phyloP scores from a whole-genome alignment of 345 rosid species.

The Brassica napus region Da-Ae NC_063447.1:45729501-45730000 shows the following conservation, averaged over 20 bases:
- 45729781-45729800: constrained; percentile 99
- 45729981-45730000: constrained; percentile 92
- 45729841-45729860: not conserved
- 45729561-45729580: constrained; percentile 93
- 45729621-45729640: constrained; percentile 55
- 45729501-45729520: constrained; percentile 70
- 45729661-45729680: not conserved
- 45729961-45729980: constrained; percentile 95
- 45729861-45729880: constrained; percentile 11
- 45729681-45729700: not conserved
- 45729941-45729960: constrained; percentile 98
- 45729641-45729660: not conserved
- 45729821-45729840: constrained; percentile 31
- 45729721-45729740: constrained; percentile 63
- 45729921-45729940: constrained; percentile 87
- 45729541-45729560: constrained; percentile 71
- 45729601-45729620: constrained; percentile 93
- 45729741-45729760: constrained; percentile 96
- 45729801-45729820: constrained; percentile 91
- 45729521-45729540: constrained; percentile 68
- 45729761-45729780: constrained; percentile 95
- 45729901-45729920: constrained; percentile 94
- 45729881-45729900: constrained; percentile 15
- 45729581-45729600: constrained; percentile 90
- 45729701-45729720: not conserved